Evolutionary conservation across 1,284 basidiomycete species (phyloP).

Genomic region (Cutaneotrichosporon mucoides): DNA sequence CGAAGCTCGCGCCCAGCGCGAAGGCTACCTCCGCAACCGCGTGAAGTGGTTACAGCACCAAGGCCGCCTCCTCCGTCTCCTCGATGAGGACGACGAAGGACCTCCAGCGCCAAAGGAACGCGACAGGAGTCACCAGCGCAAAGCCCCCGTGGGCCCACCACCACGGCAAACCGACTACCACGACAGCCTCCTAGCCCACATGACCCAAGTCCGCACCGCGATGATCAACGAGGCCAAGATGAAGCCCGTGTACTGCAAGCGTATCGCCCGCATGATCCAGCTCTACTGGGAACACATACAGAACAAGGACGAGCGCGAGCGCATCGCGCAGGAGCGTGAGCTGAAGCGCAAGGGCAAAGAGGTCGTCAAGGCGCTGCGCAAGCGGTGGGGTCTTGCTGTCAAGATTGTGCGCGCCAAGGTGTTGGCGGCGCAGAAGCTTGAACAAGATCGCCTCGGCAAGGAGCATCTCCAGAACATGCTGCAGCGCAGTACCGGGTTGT

Average conservation of each 20-base stretch:
- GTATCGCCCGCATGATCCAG: conserved; percentile 66
- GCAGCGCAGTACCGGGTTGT: conserved; percentile 79
- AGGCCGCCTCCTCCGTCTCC: conserved; percentile 44
- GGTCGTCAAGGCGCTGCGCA: conserved; percentile 57
- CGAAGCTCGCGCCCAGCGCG: conserved; percentile 52
- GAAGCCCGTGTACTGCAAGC: conserved; percentile 46
- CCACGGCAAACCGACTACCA: conserved; percentile 42
- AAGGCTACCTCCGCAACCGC: conserved; percentile 56
- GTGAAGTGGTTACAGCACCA: conserved; percentile 51
- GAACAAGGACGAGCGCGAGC: conserved; percentile 60
- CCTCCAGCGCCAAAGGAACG: conserved; percentile 4
- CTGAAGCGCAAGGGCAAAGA: conserved; percentile 66
- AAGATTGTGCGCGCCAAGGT: conserved; percentile 71
- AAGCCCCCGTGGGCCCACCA: conserved; percentile 20
- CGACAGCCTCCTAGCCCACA: conserved; percentile 48
- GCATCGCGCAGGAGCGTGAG: conserved; percentile 63
- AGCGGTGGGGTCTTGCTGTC: conserved; percentile 81
- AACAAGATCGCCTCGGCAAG: conserved; percentile 66
- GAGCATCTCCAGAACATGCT: conserved; percentile 87
- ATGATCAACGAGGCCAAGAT: conserved; percentile 46
- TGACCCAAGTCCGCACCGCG: conserved; percentile 46
- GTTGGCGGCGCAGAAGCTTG: conserved; percentile 56
- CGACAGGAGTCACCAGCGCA: conserved; percentile 14
- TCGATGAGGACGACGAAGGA: conserved; percentile 50
- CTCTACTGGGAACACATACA: conserved; percentile 72